Base-by-base conservation (phyloP, 208 protist species). In the Leishmania tarentolae region DNA sequence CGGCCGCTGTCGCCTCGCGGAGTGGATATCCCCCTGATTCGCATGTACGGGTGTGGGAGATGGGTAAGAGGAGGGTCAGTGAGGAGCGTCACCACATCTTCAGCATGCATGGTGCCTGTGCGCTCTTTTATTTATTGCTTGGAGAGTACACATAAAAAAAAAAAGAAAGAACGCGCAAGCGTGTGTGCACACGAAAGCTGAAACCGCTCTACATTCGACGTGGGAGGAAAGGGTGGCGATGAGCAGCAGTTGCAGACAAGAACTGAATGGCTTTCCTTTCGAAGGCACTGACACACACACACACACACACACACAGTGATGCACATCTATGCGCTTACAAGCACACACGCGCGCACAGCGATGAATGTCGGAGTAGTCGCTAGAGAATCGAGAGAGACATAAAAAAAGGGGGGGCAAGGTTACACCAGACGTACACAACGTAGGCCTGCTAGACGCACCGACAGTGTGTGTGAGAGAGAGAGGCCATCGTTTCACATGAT, bases 391-490 rank as follows among this genome's bases (percentile, higher is more conserved):
- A 42, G 35, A 66, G 13, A 15, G 21, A 40, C 37, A 42, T n/a
- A n/a, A n/a, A n/a, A n/a, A n/a, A n/a, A n/a, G n/a, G n/a, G n/a
- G 15, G 31, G 31, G n/a, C 72, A 63, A 46, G 35, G 13, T 63
- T 47, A 47, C 74, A 77, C 74, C 63, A 37, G 31, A 50, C 15
- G 24, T 15, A 47, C 56, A 65, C 74, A 63, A 5, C 15, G 47
- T 77, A 19, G 24, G 44, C 21, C 70, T 24, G 70, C n/a, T 21
- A 47, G 9, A n/a, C 65, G 24, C 37, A 46, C 15, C 21, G 2
- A 42, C 15, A 65, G 76, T 46, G 40, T 78, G 44, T 72, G 42
- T 46, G 40, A 83, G 44, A 80, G 42, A 71, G 42, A 35, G 8
- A 28, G 44, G 31, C 35, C 47, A 70, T 53, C 24, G n/a, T 53